A percentile compares a stretch with the other conserved stretches of the same genome.
Evolutionary conservation across 2,329 filamentous ascomycete genomes (phyloP).

Genomic region (Ilyonectria destructans): DNA sequence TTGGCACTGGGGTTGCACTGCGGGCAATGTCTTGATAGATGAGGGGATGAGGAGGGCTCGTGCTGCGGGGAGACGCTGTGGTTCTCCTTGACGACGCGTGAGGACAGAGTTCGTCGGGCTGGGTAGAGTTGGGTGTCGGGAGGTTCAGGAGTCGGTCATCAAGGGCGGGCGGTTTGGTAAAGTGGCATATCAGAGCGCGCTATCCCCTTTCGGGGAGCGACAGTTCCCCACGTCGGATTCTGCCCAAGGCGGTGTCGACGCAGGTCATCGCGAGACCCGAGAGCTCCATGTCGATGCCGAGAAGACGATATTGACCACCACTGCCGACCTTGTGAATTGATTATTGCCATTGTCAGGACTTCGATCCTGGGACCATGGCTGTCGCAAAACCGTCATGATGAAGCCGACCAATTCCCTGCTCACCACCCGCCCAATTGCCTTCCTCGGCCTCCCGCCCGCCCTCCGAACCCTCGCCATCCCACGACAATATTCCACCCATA

Average conservation of each 20-base stretch:
- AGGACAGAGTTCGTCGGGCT: constrained; percentile 40
- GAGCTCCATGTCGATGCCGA: constrained; percentile 20
- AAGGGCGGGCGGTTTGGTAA: constrained; percentile 54
- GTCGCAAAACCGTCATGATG: constrained; percentile 60
- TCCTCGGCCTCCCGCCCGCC: constrained; percentile 47
- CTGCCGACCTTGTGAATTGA: constrained; percentile 10
- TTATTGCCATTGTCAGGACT: constrained; percentile 30
- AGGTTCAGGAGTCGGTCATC: constrained; percentile 56
- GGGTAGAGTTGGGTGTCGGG: constrained; percentile 39
- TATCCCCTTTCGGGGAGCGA: constrained; percentile 53
- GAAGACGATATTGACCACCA: neutral
- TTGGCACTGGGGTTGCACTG: constrained; percentile 54
- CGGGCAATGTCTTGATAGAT: constrained; percentile 25
- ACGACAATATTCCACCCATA: constrained; percentile 75
- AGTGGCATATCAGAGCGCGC: constrained; percentile 60
- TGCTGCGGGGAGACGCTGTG: constrained; percentile 18
- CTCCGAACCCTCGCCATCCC: constrained; percentile 58
- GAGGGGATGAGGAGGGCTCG: constrained; percentile 3
- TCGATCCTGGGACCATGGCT: constrained; percentile 54
- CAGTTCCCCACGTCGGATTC: constrained; percentile 53
- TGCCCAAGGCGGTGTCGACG: constrained; percentile 58
- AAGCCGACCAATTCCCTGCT: constrained; percentile 60
- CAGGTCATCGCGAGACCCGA: constrained; percentile 30
- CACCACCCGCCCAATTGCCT: constrained; percentile 54
- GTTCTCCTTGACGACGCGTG: constrained; percentile 38